phyloP scores from a whole-genome alignment of 2,329 filamentous ascomycete species.

The Colletotrichum echinochloae region DNA sequence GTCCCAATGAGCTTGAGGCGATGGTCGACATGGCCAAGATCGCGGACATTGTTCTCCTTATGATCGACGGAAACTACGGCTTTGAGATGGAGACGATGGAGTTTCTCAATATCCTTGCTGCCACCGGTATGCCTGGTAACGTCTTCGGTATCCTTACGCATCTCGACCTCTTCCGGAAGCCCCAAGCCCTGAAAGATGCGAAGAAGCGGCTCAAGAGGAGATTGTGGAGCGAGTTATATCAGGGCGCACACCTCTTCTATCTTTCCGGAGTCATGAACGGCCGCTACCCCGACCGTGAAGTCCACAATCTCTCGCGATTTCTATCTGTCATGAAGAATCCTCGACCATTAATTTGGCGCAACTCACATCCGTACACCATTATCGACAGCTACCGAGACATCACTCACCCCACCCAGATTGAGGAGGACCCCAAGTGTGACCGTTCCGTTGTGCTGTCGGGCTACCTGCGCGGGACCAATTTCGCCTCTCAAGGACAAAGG shows the following conservation, averaged over 20 bases:
- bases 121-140: constrained; percentile 97
- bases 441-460: constrained; percentile 91
- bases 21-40: constrained; percentile 99
- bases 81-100: constrained; percentile 99
- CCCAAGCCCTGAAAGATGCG: constrained; percentile 88
- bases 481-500: constrained; percentile 84
- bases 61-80: constrained; percentile 99
- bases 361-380: constrained; percentile 93
- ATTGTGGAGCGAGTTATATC: constrained; percentile 97
- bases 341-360: constrained; percentile 94
- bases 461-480: constrained; percentile 95
- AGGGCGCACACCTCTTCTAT: constrained; percentile 97
- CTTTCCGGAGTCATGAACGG: constrained; percentile 97
- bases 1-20: constrained; percentile 93
- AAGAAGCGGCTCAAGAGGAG: constrained; percentile 97
- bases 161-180: constrained; percentile 94
- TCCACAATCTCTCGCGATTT: constrained; percentile 95
- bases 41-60: constrained; percentile 94
- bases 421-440: constrained; percentile 90
- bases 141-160: constrained; percentile 98
- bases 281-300: constrained; percentile 93
- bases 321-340: constrained; percentile 99
- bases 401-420: constrained; percentile 91
- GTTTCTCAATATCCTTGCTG: constrained; percentile 92
- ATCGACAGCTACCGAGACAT: constrained; percentile 96